phyloP scores from a whole-genome alignment of 345 rosid species.

The Acer campestre region DNA sequence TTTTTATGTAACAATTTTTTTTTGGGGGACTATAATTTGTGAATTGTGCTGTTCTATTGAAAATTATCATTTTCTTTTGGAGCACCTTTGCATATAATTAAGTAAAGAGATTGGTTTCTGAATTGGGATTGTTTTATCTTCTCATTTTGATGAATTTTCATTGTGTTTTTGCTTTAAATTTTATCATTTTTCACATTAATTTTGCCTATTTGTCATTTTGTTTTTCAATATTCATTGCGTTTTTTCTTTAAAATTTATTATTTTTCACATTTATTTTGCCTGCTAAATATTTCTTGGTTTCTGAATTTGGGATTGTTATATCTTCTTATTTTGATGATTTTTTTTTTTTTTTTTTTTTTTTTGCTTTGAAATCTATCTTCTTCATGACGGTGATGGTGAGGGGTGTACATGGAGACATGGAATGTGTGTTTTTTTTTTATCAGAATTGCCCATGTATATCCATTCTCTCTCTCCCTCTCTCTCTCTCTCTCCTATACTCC shows the following conservation, averaged over 20 bases:
- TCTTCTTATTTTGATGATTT: neutral
- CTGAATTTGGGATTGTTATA: neutral
- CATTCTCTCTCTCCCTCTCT: neutral
- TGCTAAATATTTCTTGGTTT: neutral
- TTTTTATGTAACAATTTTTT: neutral
- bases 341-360: neutral
- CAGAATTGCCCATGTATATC: neutral
- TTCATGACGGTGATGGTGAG: neutral
- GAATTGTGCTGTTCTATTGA: neutral
- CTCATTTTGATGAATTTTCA: no score
- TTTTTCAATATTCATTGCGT: neutral
- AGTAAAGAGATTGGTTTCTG: neutral
- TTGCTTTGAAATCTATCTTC: neutral
- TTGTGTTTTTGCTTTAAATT: neutral
- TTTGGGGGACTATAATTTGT: neutral
- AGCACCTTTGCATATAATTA: neutral
- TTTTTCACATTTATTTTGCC: neutral
- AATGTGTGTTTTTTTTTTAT: neutral
- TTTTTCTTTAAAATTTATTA: neutral
- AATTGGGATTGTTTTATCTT: neutral
- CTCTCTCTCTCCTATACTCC: neutral
- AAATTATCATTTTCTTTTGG: neutral
- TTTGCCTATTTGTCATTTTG: neutral
- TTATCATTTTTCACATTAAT: neutral
- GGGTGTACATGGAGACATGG: no score